Evolutionary conservation across 2,329 filamentous ascomycete species (phyloP), one percentile per base, ranked within the genome.

Genomic region (Cryphonectria nitschkei): DNA sequence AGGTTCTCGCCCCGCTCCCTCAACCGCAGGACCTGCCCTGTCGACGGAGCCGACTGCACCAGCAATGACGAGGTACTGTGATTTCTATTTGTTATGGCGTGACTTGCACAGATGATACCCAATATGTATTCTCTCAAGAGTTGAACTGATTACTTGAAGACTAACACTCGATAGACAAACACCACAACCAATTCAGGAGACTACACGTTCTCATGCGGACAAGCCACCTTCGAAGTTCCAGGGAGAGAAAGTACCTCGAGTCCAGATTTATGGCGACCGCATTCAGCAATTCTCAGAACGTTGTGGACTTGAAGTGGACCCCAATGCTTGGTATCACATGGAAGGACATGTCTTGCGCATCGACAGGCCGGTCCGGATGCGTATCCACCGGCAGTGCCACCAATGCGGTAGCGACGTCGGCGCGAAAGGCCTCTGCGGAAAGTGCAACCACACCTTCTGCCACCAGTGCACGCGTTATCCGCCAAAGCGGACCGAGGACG

Each of bases 401-500:
- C 86, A 88, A 75, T 98, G 95, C 83, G 65, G 69, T 3, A 54
- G 65, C 54, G 62, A 70, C 13, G 29, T 71, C 29, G 88, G 90
- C 71, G 88, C 91, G 19, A 87, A 88, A 34, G 97, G 95, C 79
- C 90, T 92, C 69, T 81, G 87, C 29, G 88, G 91, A 76, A 94
- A 91, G 81, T 98, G 95, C 83, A 87, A 92, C 75, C 95, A 98
- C 81, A 84, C 85, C 63, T 89, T 93, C 75, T 98, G 95, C 87
- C 92, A 89, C 77, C 90, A 92, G 77, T 98, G 95, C 79, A 88
- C 89, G 39, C 89, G 93, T 69, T 89, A 92, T 76, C 94, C 94
- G 46, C 84, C 87, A 68, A 90, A 90, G 82, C 89, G 88, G 75
- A 86, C 83, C 76, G 86, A 89, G 74, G 84, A 84, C 73, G 84